These are phyloP conservation scores for Epicoccum nigrum DNA, from an alignment of 2,329 filamentous ascomycete species.

Conservation along the genomic window DNA sequence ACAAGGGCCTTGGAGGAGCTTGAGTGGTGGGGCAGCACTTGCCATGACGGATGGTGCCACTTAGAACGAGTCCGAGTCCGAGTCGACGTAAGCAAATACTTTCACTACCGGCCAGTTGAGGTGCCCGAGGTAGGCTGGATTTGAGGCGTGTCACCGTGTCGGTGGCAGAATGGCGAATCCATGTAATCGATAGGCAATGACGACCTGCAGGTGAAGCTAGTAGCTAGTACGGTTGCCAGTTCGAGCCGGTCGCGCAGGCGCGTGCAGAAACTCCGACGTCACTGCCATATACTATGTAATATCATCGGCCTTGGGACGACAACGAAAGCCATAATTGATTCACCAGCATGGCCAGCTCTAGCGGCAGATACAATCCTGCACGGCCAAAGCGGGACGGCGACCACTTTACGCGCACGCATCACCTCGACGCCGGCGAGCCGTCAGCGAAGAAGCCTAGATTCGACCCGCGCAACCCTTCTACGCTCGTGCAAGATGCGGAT, in stretches of 20 bases:
- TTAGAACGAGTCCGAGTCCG: neutral
- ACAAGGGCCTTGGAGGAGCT: conserved; percentile 9
- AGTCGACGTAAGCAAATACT: neutral
- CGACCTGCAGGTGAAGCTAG: conserved; percentile 21
- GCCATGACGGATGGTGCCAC: conserved; percentile 36
- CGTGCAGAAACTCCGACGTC: conserved; percentile 18
- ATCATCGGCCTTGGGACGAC: neutral
- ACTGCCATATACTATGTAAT: too few species aligned
- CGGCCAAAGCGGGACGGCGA: conserved; percentile 85
- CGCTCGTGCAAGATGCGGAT: conserved; percentile 79
- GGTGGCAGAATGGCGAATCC: conserved; percentile 13
- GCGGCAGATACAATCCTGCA: conserved; percentile 57
- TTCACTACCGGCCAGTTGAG: neutral
- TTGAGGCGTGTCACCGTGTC: too few species aligned
- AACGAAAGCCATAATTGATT: neutral
- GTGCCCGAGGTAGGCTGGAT: neutral
- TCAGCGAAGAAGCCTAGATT: conserved; percentile 83
- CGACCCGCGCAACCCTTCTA: conserved; percentile 92
- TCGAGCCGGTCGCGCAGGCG: conserved; percentile 25
- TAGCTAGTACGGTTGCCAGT: conserved; percentile 30
- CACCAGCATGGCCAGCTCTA: conserved; percentile 37
- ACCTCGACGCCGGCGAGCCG: conserved; percentile 62
- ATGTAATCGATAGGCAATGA: conserved; percentile 22
- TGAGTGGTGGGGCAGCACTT: conserved; percentile 32
- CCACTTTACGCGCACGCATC: conserved; percentile 77